Base-by-base conservation (phyloP, 305 asterid genomes). In the Petunia hybrid region DNA sequence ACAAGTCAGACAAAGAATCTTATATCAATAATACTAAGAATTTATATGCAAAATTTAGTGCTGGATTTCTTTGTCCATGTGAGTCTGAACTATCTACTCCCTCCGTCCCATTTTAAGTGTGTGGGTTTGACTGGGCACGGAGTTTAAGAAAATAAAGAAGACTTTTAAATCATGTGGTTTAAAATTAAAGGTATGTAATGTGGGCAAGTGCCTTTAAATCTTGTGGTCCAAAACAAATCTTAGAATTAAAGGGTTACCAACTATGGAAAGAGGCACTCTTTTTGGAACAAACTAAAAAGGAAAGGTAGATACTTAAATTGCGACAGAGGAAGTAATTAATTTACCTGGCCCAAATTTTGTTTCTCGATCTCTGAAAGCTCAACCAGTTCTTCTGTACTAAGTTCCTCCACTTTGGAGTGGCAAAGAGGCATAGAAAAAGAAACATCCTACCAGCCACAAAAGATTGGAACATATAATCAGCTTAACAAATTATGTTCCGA, bases 361-460 rank as follows among this genome's bases (percentile, higher is more conserved):
- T 91, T 95, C 84, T 88, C 91, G 76, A 90, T 91, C 85, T 91
- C 93, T 79, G 98, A 89, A 84, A 93, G 97, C 83, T 90, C 98
- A 80, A 85, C 90, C 84, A 92, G 89, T 88, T 94, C 97, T 84
- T 94, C 98, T 83, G 91, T 87, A 81, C 90, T 86, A 79, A 85
- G 89, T 86, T 96, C 98, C 90, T 93, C 98, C 86, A 92, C 88
- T 83, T 86, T 93, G 40, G 94, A 89, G 82, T 77, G 84, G 81
- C 92, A 91, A 86, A 94, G 95, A 83, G 98, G 99, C 99, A 96
- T 94, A 78, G 98, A 83, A 86, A 91, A 96, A 83, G 87, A 87
- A 84, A 91, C 90, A 78, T 88, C 98, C 99, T 94, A 90, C 82
- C 65, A 38, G 39, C 78, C 78, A 53, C 85, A 80, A 75, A 82